Evolutionary conservation across 2,329 filamentous ascomycete genomes (phyloP), one percentile per base, ranked within the genome.

Genomic region (Pseudocercospora eumusae): DNA sequence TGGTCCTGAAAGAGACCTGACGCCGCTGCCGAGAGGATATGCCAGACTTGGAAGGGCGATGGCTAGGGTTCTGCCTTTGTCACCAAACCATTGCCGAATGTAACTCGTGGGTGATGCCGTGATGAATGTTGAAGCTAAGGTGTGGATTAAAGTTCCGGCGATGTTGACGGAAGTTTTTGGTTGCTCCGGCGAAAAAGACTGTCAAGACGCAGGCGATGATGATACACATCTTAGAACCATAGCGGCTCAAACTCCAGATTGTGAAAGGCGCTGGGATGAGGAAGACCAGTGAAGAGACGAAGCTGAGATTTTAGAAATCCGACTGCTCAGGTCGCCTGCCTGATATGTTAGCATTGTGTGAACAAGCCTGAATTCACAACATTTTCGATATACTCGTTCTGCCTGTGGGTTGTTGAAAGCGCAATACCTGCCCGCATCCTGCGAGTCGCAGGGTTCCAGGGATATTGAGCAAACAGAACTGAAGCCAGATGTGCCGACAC

Each of bases 81-180:
- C 87, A 0, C 90, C 92, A 77, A 97, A 97, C 93, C 93, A 97
- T 63, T 96, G 80, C 73, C 96, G 92, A 55, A 90, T 93, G 76
- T 96, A 97, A 62, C 91, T 83, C 0, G 93, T 93, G 0, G 93
- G 92, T 0, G 92, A 91, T 8, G 89, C 86, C 10, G 97, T 84
- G 20, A 95, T 90, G 75, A 97, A 96, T 0, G 93, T 92, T 73
- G 96, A 93, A 0, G 91, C 87, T 36, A 96, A 81, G 10, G 52
- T 31, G 55, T 89, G 91, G 62, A 97, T 75, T 74, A 97, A 88
- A 78, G 96, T 92, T 6, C 92, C 93, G 68, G 93, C 87, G 88
- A 96, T 91, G 65, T 90, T 87, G 55, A 89, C 82, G 45, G 86
- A 89, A 95, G 67, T 81, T 83, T 55, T 89, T 56, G n/a, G 63